These are phyloP conservation scores for Camelina sativa DNA, from an alignment of 345 rosid genomes.

Conservation along the genomic window DNA sequence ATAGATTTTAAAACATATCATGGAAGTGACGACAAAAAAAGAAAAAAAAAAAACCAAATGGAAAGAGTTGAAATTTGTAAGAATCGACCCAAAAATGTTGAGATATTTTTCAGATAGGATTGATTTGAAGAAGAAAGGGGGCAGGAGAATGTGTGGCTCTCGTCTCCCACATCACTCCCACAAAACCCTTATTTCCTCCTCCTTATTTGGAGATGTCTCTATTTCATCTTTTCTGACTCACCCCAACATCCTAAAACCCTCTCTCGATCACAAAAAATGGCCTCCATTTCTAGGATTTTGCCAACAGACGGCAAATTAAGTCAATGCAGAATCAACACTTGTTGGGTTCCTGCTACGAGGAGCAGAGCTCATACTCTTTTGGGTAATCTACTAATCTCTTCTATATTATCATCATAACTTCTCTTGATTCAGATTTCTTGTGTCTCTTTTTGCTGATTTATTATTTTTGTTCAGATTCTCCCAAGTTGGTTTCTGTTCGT, in stretches of 20 bases:
- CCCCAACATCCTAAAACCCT: conserved; percentile 25
- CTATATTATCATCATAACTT: not conserved
- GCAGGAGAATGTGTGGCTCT: conserved; percentile 35
- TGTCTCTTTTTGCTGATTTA: conserved; percentile 9
- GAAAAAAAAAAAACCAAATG: not conserved
- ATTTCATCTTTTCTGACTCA: conserved; percentile 12
- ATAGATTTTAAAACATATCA: too few relatives aligned
- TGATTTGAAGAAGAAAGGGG: conserved; percentile 10
- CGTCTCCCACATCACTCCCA: not conserved
- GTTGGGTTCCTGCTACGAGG: conserved; percentile 27
- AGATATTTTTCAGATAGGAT: conserved; percentile 38
- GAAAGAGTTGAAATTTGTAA: not conserved
- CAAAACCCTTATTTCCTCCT: conserved; percentile 36
- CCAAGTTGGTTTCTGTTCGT: conserved; percentile 42
- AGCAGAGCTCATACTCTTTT: conserved; percentile 47
- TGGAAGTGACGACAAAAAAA: not conserved
- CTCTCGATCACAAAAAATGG: conserved; percentile 53
- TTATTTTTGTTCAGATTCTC: conserved; percentile 48
- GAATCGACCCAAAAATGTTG: not conserved
- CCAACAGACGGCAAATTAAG: conserved; percentile 55
- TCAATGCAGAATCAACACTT: conserved; percentile 39
- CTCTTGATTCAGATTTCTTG: not conserved
- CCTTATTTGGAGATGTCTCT: conserved; percentile 29
- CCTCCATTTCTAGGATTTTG: conserved; percentile 67
- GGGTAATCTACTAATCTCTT: conserved; percentile 52